phyloP scores from a whole-genome alignment of 2,329 filamentous ascomycete species.

The Elsinoe arachidis region DNA sequence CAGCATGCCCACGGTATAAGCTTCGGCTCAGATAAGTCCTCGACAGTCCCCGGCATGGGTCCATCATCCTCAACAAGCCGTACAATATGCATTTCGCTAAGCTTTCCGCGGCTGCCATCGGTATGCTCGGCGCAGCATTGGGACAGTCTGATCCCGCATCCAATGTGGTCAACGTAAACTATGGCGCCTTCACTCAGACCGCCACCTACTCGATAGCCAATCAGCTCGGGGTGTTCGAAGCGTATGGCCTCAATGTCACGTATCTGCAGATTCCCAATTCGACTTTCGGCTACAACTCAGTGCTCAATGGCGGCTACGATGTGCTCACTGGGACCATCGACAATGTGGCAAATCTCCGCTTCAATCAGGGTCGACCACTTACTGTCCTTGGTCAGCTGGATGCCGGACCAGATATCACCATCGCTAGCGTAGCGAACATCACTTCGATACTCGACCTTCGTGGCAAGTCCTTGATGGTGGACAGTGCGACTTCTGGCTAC shows the following conservation, averaged over 20 bases:
- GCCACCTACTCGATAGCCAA: constrained; percentile 27
- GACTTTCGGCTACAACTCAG: constrained; percentile 20
- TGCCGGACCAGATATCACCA: constrained; percentile 25
- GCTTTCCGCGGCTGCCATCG: too few species aligned
- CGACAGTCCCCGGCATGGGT: background rate
- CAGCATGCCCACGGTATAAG: too few species aligned
- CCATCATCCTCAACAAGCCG: too few species aligned
- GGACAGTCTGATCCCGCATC: too few species aligned
- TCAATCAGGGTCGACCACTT: constrained; percentile 23
- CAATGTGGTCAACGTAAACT: constrained; percentile 16
- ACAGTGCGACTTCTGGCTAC: constrained; percentile 25
- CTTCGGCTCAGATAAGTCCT: background rate
- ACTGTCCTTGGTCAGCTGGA: constrained; percentile 28
- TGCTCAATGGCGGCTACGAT: constrained; percentile 23
- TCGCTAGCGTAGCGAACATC: constrained; percentile 23
- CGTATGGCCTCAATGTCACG: constrained; percentile 23
- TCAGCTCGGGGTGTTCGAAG: constrained; percentile 25
- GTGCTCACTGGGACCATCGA: constrained; percentile 26
- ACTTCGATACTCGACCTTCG: constrained; percentile 21
- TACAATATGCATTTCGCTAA: too few species aligned
- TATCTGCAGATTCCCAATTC: constrained; percentile 26
- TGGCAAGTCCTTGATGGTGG: constrained; percentile 25
- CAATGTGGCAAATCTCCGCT: constrained; percentile 25
- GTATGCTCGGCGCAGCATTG: background rate
- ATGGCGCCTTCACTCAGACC: constrained; percentile 20